Evolutionary conservation across 2,329 filamentous ascomycete genomes (phyloP).

Genomic region (Dothideomycetidae sp.): DNA sequence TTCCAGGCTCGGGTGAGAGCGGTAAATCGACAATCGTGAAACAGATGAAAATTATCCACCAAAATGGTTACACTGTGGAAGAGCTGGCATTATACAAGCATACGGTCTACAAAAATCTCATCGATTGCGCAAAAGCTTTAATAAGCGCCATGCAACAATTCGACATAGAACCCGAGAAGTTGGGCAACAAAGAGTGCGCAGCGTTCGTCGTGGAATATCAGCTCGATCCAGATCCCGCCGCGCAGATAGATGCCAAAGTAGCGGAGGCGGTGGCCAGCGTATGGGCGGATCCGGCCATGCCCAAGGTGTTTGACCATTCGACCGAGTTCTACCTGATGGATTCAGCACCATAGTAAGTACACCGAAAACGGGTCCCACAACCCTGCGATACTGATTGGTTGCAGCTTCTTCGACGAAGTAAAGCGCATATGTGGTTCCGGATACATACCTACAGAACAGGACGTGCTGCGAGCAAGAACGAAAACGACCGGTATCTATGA

Average conservation of each 20-base stretch:
- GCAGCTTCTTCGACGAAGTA: conserved; percentile 90
- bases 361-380: neutral
- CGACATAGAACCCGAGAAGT: conserved; percentile 60
- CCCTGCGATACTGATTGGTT: conserved; percentile 11
- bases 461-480: conserved; percentile 86
- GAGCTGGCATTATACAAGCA: conserved; percentile 88
- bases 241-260: conserved; percentile 65
- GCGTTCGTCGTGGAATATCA: conserved; percentile 77
- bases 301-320: conserved; percentile 76
- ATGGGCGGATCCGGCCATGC: conserved; percentile 79
- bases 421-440: conserved; percentile 67
- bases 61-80: conserved; percentile 91
- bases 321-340: conserved; percentile 99
- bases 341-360: conserved; percentile 83
- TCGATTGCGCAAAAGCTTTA: conserved; percentile 90
- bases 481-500: conserved; percentile 99
- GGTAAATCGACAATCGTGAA: conserved; percentile 99
- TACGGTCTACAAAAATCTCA: conserved; percentile 94
- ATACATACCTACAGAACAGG: conserved; percentile 86
- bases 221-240: conserved; percentile 79
- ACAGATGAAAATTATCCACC: conserved; percentile 99
- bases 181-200: conserved; percentile 58
- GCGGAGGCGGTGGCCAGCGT: conserved; percentile 71
- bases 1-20: conserved; percentile 82
- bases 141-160: conserved; percentile 88